These are phyloP conservation scores for Sicyos edulis DNA, from an alignment of 306 rosid genomes.

Conservation along the genomic window DNA sequence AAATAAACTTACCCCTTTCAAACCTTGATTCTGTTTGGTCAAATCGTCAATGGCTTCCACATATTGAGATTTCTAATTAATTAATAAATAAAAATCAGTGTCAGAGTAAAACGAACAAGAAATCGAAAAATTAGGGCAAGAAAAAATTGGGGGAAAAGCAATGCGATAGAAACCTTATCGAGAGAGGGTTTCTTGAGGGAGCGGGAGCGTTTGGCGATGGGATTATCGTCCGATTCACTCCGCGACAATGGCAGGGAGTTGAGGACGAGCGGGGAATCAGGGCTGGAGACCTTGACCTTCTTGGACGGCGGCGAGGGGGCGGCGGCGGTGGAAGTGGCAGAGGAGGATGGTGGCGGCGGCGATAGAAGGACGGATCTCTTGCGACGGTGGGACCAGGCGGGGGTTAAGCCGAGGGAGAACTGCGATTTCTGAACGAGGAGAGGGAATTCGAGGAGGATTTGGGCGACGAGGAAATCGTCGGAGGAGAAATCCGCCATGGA, in stretches of 20 bases:
- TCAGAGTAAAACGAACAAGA: not conserved
- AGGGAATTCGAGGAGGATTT: slow-evolving; percentile 24
- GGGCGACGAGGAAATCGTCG: too few species aligned
- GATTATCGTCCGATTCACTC: slow-evolving; percentile 50
- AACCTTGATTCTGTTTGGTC: slow-evolving; percentile 20
- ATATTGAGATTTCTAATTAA: slow-evolving; percentile 43
- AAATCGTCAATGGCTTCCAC: slow-evolving; percentile 24
- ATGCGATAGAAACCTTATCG: slow-evolving; percentile 34
- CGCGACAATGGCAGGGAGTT: slow-evolving; percentile 49
- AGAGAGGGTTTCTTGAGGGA: slow-evolving; percentile 20
- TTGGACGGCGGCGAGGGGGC: slow-evolving; percentile 8
- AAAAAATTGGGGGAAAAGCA: not conserved
- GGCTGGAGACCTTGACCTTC: slow-evolving; percentile 27
- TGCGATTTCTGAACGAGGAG: not conserved
- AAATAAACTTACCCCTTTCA: slow-evolving; percentile 31
- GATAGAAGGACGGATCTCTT: slow-evolving; percentile 42
- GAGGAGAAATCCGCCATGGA: too few species aligned
- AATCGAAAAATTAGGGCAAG: not conserved
- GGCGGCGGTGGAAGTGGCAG: not conserved
- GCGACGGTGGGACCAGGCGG: slow-evolving; percentile 34
- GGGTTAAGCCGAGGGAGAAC: not conserved
- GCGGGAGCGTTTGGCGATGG: slow-evolving; percentile 20
- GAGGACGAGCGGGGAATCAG: slow-evolving; percentile 30
- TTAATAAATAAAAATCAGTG: slow-evolving; percentile 7
- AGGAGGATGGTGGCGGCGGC: not conserved